Base-by-base conservation (phyloP, 805 yeast species). In the Candida boidinii region DNA sequence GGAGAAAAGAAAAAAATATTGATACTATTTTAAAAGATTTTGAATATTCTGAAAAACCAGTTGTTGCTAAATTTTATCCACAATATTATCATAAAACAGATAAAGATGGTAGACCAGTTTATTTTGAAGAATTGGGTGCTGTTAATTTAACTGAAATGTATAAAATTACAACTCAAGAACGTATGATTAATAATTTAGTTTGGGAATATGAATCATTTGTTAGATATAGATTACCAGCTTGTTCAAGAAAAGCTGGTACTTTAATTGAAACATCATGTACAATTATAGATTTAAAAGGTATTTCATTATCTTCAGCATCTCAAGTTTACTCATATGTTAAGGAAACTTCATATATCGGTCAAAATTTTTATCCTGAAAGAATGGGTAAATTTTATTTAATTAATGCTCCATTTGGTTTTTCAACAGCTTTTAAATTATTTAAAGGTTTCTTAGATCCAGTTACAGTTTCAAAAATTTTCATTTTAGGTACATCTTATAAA, bases 41-140 rank as follows among this genome's bases (percentile, higher is more conserved):
- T 70, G 77, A 83, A 40, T 92, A 90, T 64, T 77, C 74, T n/a
- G 98, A 92, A 66, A 92, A 92, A 64, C 82, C 92, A 18, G 58
- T 74, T 32, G 96, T 88, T 43, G 95, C 95, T 39, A 70, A 75
- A 53, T 80, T 68, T 60, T 92, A 92, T 59, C 98, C 98, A 23
- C 96, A 88, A 64, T 92, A 88, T 64, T 92, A 92, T 60, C 97
- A 92, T 66, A 88, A 92, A 66, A 85, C 90, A 22, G 98, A 92
- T 60, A 84, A 72, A 51, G 98, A 92, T 43, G 98, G 98, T 32
- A 81, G 98, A 54, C 98, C 98, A 6, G 80, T 87, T 30, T 92
- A 92, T 63, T 70, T 81, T 49, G 98, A 92, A 68, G 95, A 90
- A 56, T 71, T 92, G 44, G 97, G 98, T 35, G 65, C 79, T 33